phyloP scores from a whole-genome alignment of 2,329 filamentous ascomycete species.

The Fusarium bactridioides region DNA sequence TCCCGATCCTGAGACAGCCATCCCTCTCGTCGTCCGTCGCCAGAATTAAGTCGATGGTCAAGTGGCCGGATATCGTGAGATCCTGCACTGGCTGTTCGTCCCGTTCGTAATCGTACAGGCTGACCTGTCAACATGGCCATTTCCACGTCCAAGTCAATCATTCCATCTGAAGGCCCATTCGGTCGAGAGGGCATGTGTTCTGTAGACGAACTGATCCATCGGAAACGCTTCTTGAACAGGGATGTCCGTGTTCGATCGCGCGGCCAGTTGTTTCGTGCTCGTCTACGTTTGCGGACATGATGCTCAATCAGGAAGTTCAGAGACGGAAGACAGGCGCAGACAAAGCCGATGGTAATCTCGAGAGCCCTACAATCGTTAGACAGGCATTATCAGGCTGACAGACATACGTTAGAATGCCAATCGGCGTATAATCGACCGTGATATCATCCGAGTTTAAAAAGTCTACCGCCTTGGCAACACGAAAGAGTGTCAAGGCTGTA shows the following conservation, averaged over 20 bases:
- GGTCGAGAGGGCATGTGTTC: background rate
- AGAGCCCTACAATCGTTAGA: conserved; percentile 8
- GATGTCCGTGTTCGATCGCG: background rate
- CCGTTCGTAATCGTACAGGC: conserved; percentile 5
- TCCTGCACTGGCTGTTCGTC: background rate
- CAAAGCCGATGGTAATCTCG: conserved; percentile 34
- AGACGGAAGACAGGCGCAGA: conserved; percentile 35
- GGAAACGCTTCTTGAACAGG: conserved; percentile 13
- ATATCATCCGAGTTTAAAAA: conserved; percentile 34
- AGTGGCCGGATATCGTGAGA: conserved; percentile 13
- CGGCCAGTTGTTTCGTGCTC: background rate
- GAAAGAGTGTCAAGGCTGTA: conserved; percentile 28
- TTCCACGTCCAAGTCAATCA: conserved; percentile 33
- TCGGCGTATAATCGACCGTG: conserved; percentile 26
- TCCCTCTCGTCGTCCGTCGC: conserved; percentile 24
- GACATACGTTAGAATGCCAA: conserved; percentile 31
- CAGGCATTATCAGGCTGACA: accelerated
- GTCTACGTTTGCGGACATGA: conserved; percentile 18
- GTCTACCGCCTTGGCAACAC: conserved; percentile 1
- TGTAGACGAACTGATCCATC: conserved; percentile 26
- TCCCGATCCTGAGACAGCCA: conserved; percentile 17
- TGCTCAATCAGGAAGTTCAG: conserved; percentile 30
- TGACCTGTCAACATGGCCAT: conserved; percentile 35
- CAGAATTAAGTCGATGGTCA: conserved; percentile 19
- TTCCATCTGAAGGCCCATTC: background rate